phyloP scores from a whole-genome alignment of 2,329 filamentous ascomycete genomes.

The Penicillium olsonii region DNA sequence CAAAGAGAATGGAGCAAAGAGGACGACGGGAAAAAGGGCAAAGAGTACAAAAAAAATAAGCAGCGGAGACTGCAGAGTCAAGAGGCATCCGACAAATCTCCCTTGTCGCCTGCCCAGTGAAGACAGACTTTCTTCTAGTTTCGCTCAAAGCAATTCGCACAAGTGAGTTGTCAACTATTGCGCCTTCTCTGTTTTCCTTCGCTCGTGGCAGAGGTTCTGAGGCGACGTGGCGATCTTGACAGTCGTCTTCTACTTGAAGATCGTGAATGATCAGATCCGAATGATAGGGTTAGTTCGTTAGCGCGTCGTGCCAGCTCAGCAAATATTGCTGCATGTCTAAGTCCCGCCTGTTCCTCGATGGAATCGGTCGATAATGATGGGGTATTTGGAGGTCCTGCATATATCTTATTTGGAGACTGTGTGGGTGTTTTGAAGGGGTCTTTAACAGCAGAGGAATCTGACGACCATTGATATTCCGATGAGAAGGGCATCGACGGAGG shows the following conservation, averaged over 20 bases:
- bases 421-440: not conserved
- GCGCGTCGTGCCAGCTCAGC: not conserved
- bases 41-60: no score
- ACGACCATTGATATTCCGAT: not conserved
- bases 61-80: no score
- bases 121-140: no score
- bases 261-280: not conserved
- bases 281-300: not conserved
- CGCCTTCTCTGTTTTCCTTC: not conserved
- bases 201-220: not conserved
- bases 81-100: no score
- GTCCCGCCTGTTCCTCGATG: no score
- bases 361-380: not conserved
- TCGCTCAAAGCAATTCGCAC: no score
- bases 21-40: no score
- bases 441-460: not conserved
- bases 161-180: no score
- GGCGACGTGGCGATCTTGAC: not conserved
- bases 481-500: not conserved
- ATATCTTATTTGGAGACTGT: not conserved
- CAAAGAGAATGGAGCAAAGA: no score
- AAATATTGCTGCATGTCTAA: not conserved
- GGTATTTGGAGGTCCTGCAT: not conserved
- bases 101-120: no score
- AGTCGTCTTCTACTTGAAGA: not conserved